A percentile compares a stretch with the other conserved stretches of the same genome.
These are phyloP conservation scores for Cynanchum wilfordii DNA, from an alignment of 257 asterid species.

Conservation along the genomic window DNA sequence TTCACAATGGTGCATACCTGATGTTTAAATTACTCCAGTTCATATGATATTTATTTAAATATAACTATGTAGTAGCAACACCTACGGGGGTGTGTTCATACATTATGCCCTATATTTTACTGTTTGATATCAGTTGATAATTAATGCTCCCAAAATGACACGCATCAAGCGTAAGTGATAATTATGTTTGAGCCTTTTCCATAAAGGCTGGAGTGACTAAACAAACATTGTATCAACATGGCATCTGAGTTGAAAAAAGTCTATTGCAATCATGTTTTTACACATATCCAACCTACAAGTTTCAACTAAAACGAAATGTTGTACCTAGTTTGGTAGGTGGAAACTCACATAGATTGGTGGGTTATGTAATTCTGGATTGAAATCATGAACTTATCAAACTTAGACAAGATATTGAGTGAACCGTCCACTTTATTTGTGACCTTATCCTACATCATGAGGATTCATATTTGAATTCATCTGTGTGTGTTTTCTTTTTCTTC, in stretches of 20 bases:
- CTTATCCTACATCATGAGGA: not conserved
- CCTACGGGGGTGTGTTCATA: not conserved
- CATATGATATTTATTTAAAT: not conserved
- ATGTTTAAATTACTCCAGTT: not conserved
- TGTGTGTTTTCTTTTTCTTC: not conserved
- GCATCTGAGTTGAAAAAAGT: not conserved
- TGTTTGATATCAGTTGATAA: not conserved
- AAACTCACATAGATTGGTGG: not conserved
- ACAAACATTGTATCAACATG: not conserved
- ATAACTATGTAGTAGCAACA: not conserved
- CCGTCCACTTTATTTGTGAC: not conserved
- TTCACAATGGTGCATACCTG: not conserved
- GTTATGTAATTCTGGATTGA: not conserved
- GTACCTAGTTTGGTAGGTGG: not conserved
- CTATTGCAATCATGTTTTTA: not conserved
- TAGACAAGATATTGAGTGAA: not conserved
- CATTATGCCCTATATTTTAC: not conserved
- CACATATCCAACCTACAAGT: not conserved
- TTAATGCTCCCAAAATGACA: not conserved
- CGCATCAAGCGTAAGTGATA: not conserved
- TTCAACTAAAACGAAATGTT: not conserved
- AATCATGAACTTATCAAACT: not conserved
- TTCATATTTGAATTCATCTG: not conserved
- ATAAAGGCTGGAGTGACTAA: not conserved
- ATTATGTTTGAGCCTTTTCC: not conserved